Percentiles rank a stretch among this genome's conserved stretches.
phyloP scores from a whole-genome alignment of 164 flowering plant species.

The Nymphaea thermarum region DNA sequence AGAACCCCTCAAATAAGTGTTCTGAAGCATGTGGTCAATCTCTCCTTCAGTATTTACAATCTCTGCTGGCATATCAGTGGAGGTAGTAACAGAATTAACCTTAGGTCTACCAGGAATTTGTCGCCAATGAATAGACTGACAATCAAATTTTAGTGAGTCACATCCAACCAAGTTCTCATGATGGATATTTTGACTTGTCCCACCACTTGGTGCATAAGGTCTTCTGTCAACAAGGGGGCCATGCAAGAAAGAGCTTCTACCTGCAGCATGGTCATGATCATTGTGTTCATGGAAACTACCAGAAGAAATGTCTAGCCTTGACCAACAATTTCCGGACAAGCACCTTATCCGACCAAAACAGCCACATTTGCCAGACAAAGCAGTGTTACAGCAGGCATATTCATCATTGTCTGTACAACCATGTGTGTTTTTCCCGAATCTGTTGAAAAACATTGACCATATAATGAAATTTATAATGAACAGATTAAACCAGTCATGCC shows the following conservation, averaged over 20 bases:
- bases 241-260: not conserved
- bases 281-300: constrained; percentile 12
- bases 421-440: constrained; percentile 18
- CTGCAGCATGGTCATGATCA: constrained; percentile 1
- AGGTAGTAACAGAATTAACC: constrained; percentile 10
- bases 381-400: constrained; percentile 13
- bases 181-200: not conserved
- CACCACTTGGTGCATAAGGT: constrained; percentile 6
- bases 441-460: constrained; percentile 3
- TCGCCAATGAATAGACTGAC: constrained; percentile 27
- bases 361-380: constrained; percentile 13
- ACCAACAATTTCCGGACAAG: constrained; percentile 13
- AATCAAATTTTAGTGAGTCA: not conserved
- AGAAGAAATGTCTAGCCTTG: constrained; percentile 8
- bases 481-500: too few species aligned
- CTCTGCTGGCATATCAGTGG: constrained; percentile 11
- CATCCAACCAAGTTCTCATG: not conserved
- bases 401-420: constrained; percentile 4
- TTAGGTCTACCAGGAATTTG: constrained; percentile 38
- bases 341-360: constrained; percentile 20
- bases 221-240: constrained; percentile 13
- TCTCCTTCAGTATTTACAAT: constrained; percentile 6
- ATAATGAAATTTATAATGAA: too few species aligned
- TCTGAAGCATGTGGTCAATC: constrained; percentile 15
- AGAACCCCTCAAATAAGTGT: constrained; percentile 4